Base-by-base conservation (phyloP, 441 rosid genomes). In the Bruguiera hainesii region DNA sequence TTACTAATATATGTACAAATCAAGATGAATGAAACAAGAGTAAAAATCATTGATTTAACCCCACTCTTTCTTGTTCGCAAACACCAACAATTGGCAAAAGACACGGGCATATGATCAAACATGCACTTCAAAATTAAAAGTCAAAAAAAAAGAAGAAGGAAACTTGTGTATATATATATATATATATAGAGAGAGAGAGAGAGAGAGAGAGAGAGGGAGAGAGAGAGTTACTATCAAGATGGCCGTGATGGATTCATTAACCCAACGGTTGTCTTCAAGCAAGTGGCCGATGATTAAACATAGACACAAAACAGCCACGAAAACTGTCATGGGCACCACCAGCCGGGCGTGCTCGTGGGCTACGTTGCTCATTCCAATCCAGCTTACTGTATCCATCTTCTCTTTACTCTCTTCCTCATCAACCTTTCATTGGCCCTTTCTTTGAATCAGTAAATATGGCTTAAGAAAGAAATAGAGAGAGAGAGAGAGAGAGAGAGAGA, bases 291-390 rank as follows among this genome's bases (percentile, higher is more conserved):
- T 74, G 62, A 88, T 67, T 39, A 88, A 79, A 62, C 91, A 86
- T 5, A 80, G 74, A 23, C 91, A 88, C 55, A 88, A 82, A 51
- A 88, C 82, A 26, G 88, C 66, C 19, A 88, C 83, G 76, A 88
- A 86, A 30, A 93, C 64, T 20, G 91, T 76, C 11, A 90, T 76
- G 2, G 92, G 92, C 65, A 93, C 85, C 69, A 93, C 97, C 70
- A 49, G 10, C 51, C 63, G 75, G 26, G 79, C 76, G 71, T 90
- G 89, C 7, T 81, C 86, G 0, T 60, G 63, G 1, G 80, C 70
- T 18, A 84, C 57, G 26, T 78, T 60, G 42, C 61, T 64, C 37
- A 63, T 23, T 23, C 58, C 58, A 55, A 3, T 9, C 58, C 58
- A 10, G 13, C 28, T 20, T 10, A 55, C 21, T 4, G 11, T 3